Conservation (phyloP, 2,329 filamentous ascomycete species). For the Phyllachora maydis region DNA sequence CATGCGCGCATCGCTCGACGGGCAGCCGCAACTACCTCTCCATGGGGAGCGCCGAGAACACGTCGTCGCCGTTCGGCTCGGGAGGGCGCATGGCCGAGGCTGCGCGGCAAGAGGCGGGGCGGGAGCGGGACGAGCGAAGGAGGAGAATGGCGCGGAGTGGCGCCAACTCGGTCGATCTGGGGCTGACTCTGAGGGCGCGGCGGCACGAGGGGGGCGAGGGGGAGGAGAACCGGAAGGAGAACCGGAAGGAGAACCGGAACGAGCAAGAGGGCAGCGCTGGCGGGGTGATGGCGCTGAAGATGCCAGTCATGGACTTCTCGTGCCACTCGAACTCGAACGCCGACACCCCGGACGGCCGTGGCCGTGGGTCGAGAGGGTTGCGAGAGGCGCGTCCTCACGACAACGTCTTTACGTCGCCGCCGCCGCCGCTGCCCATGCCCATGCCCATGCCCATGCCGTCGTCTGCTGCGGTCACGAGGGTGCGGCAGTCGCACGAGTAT, state of each 20-base stretch:
- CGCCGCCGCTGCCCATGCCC: too few species aligned
- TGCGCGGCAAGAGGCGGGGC: not conserved
- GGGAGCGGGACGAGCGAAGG: conserved; percentile 1
- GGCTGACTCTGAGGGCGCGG: not conserved
- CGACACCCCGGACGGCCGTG: conserved; percentile 1
- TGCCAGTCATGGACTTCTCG: conserved; percentile 3
- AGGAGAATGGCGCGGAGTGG: conserved; percentile 1
- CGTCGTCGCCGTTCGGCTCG: too few species aligned
- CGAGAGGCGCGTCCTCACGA: too few species aligned
- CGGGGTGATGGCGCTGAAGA: conserved; percentile 1
- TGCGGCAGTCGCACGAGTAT: too few species aligned
- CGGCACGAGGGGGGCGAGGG: not conserved
- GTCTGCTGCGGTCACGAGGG: too few species aligned
- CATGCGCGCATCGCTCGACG: conserved; percentile 12
- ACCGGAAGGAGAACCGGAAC: too few species aligned
- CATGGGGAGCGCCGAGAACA: too few species aligned
- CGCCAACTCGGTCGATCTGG: conserved; percentile 1
- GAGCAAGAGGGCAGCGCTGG: too few species aligned
- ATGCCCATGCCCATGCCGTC: too few species aligned
- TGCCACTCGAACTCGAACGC: too few species aligned
- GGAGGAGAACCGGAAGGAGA: conserved; percentile 3
- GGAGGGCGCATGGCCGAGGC: too few species aligned
- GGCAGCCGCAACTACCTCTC: conserved; percentile 24
- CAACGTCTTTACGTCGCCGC: too few species aligned
- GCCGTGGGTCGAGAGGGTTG: not conserved